A percentile compares a stretch with the other conserved stretches of the same genome.
These are phyloP conservation scores for Metarhizium sp. DNA, from an alignment of 2,329 filamentous ascomycete genomes.

Conservation along the genomic window DNA sequence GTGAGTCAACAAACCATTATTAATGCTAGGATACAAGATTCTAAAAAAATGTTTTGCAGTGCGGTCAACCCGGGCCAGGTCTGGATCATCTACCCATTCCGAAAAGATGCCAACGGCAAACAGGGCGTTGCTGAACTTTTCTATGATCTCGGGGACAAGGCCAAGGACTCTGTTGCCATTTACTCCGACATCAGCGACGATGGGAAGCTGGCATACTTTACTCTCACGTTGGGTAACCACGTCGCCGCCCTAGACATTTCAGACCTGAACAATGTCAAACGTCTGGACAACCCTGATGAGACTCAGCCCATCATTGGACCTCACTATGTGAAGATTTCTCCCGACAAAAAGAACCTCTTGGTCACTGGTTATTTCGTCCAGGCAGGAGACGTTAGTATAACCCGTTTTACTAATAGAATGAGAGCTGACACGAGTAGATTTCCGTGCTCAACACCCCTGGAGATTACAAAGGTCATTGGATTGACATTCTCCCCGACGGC, in stretches of 20 bases:
- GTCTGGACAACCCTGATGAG: slow-evolving; percentile 50
- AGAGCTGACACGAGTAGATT: slow-evolving; percentile 24
- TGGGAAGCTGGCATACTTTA: slow-evolving; percentile 49
- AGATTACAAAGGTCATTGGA: slow-evolving; percentile 54
- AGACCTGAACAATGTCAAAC: slow-evolving; percentile 49
- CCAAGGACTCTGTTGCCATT: slow-evolving; percentile 46
- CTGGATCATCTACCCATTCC: slow-evolving; percentile 57
- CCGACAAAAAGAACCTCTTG: slow-evolving; percentile 54
- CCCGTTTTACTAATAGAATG: background rate
- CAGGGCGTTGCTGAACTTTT: slow-evolving; percentile 49
- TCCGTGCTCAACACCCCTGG: slow-evolving; percentile 50
- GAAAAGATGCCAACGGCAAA: slow-evolving; percentile 42
- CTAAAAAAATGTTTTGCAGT: slow-evolving; percentile 8
- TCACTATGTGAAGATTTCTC: slow-evolving; percentile 55
- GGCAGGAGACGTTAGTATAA: slow-evolving; percentile 35
- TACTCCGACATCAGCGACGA: slow-evolving; percentile 52
- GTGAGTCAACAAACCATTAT: slow-evolving; percentile 9
- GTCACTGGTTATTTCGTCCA: slow-evolving; percentile 60
- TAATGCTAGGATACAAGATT: background rate
- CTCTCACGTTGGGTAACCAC: slow-evolving; percentile 52
- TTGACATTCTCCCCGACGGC: slow-evolving; percentile 46
- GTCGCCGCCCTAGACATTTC: slow-evolving; percentile 52
- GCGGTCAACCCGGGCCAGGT: slow-evolving; percentile 51
- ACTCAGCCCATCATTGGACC: slow-evolving; percentile 50
- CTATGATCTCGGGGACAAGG: slow-evolving; percentile 47